Evolutionary conservation across 2,329 filamentous ascomycete species (phyloP), one percentile per base, ranked within the genome.

Genomic region (Epicoccum sorghinum): DNA sequence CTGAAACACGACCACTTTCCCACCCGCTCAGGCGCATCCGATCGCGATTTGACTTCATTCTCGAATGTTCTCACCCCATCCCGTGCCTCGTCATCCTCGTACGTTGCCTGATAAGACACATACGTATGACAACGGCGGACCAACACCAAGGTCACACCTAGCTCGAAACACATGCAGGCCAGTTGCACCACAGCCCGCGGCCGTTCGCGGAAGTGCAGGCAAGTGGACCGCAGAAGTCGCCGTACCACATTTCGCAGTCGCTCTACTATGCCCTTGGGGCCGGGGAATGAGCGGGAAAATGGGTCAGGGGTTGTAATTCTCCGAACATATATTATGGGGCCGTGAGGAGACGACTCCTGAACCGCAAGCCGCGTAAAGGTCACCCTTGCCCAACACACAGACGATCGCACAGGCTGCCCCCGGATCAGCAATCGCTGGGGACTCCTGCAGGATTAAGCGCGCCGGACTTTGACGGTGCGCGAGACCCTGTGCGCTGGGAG

Each of bases 391-490:
- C 14, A 29, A 30, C 12, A 13, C n/a, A 18, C 18, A 14, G 47
- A 37, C 41, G 14, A 41, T 32, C 24, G 39, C 18, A 24, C 41
- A 42, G 32, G 52, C 27, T 42, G 27, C 46, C 32, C 52, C 52
- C 47, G 32, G 46, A 55, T 55, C 47, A 37, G 25, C 46, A 22
- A 50, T 32, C 22, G 41, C 35, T 49, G 29, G 46, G 45, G 45
- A 45, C 35, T 35, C 44, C 39, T 44, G 30, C 14, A 39, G 41
- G 46, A 49, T 46, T 50, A 55, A 38, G 46, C 52, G 41, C 46
- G 52, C 18, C 41, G 52, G 52, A 32, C 25, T 41, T 35, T 22
- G 41, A 14, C 9, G 36, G 25, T 29, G 13, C 41, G 23, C 23
- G 52, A 36, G 13, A 33, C 25, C 41, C 37, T 24, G 24, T 32